Evolutionary conservation across 495 filamentous ascomycete genomes (phyloP).

Genomic region (Trichoderma orchidacearum): DNA sequence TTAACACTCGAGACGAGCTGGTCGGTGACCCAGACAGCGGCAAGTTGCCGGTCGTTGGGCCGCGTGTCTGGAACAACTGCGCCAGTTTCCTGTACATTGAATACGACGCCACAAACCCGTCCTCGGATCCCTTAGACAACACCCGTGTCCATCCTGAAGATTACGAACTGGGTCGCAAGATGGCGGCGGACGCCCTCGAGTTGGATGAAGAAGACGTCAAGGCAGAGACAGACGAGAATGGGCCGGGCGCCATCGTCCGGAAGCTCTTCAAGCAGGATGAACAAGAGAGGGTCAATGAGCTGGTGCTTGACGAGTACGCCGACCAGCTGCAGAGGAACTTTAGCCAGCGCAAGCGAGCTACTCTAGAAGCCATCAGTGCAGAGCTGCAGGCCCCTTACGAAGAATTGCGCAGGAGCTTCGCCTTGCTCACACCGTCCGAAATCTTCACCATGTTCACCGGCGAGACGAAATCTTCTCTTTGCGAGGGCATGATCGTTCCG

Average conservation of each 20-base stretch:
- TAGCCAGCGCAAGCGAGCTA: conserved; percentile 87
- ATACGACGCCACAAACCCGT: conserved; percentile 62
- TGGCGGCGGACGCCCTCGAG: conserved; percentile 93
- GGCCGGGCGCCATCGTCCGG: conserved; percentile 76
- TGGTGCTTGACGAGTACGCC: conserved; percentile 92
- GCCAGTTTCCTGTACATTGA: conserved; percentile 88
- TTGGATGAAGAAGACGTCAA: conserved; percentile 97
- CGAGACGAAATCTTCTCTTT: conserved; percentile 72
- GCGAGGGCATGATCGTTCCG: conserved; percentile 79
- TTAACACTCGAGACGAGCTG: conserved; percentile 70
- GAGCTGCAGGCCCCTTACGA: conserved; percentile 89
- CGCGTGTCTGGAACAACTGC: conserved; percentile 88
- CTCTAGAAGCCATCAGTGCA: conserved; percentile 88
- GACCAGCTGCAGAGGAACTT: conserved; percentile 89
- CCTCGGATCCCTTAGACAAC: conserved; percentile 86
- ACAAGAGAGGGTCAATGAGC: conserved; percentile 88
- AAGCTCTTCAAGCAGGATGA: conserved; percentile 83
- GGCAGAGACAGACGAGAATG: conserved; percentile 79
- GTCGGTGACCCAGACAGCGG: conserved; percentile 72
- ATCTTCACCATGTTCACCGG: conserved; percentile 97
- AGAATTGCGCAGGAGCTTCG: conserved; percentile 75
- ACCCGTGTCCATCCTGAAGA: conserved; percentile 96
- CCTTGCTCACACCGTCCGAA: conserved; percentile 56
- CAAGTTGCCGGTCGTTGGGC: conserved; percentile 65
- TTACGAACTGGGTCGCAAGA: conserved; percentile 92